Conservation (phyloP, 495 filamentous ascomycete genomes). For the Aspergillus panamensis region DNA sequence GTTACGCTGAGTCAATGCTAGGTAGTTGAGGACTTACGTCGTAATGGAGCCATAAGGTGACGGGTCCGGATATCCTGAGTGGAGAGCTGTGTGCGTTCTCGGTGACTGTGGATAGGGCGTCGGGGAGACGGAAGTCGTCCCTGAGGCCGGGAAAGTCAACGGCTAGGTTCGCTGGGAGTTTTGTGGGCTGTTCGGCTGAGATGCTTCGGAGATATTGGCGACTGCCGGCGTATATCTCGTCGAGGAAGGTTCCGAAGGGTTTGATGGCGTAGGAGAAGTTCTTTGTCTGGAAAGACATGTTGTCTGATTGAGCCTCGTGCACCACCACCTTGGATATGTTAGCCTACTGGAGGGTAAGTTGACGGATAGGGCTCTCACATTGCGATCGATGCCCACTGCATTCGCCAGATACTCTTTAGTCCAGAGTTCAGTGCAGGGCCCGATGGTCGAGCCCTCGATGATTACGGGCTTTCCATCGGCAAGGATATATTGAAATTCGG, state of each 20-base stretch:
- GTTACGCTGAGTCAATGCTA: too few relatives aligned
- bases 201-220: constrained; percentile 74
- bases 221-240: constrained; percentile 56
- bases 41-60: constrained; percentile 91
- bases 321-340: constrained; percentile 56
- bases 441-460: constrained; percentile 61
- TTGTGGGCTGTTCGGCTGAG: constrained; percentile 61
- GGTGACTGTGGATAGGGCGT: constrained; percentile 53
- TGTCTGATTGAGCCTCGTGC: constrained; percentile 58
- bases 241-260: constrained; percentile 63
- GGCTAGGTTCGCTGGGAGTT: constrained; percentile 62
- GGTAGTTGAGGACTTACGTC: constrained; percentile 52
- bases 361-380: constrained; percentile 44
- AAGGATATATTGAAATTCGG: constrained; percentile 58
- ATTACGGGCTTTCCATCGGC: constrained; percentile 59
- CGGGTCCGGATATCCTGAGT: constrained; percentile 73
- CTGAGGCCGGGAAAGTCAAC: constrained; percentile 69
- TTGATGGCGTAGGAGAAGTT: constrained; percentile 77
- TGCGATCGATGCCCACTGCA: constrained; percentile 59
- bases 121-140: constrained; percentile 67
- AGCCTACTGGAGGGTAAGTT: not conserved
- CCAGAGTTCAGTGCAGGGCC: constrained; percentile 65
- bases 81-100: constrained; percentile 74
- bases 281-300: constrained; percentile 77
- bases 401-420: constrained; percentile 63